These are phyloP conservation scores for Aspergillus kassunensis DNA, from an alignment of 495 filamentous ascomycete genomes.

Conservation along the genomic window DNA sequence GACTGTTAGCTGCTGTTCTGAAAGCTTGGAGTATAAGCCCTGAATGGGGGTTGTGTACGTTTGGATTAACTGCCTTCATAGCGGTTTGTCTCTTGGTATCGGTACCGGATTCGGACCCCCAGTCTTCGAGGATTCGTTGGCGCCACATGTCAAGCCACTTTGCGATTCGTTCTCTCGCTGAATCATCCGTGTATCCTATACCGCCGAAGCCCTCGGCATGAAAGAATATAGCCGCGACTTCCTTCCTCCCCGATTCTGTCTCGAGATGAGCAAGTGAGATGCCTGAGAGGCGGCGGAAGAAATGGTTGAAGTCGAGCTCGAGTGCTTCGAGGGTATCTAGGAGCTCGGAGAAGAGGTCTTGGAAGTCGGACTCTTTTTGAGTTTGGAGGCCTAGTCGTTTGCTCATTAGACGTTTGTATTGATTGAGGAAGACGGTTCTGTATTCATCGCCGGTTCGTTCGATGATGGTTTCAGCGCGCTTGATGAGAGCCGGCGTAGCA, in stretches of 20 bases:
- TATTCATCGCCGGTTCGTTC: conserved; percentile 75
- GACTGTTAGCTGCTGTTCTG: conserved; percentile 1
- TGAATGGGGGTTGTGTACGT: conserved; percentile 34
- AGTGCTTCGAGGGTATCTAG: conserved; percentile 77
- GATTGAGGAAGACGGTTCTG: conserved; percentile 74
- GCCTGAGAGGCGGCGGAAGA: conserved; percentile 71
- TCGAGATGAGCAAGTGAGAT: conserved; percentile 55
- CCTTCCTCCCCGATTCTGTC: conserved; percentile 53
- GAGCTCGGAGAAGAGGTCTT: conserved; percentile 67
- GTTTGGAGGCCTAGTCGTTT: conserved; percentile 68
- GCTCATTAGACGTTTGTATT: conserved; percentile 83
- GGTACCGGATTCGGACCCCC: conserved; percentile 41
- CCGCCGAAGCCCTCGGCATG: conserved; percentile 58
- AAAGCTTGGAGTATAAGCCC: neutral
- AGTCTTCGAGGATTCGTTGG: conserved; percentile 64
- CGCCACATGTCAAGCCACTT: conserved; percentile 76
- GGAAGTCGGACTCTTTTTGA: conserved; percentile 66
- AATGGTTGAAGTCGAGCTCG: conserved; percentile 86
- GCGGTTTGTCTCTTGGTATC: conserved; percentile 59
- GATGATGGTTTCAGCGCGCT: conserved; percentile 79
- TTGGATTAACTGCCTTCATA: conserved; percentile 88
- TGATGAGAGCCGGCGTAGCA: conserved; percentile 61
- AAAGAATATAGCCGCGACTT: conserved; percentile 65
- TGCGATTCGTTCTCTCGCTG: conserved; percentile 59
- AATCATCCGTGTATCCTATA: conserved; percentile 51